These are phyloP conservation scores for Hyphopichia khmerensis DNA, from an alignment of 1,139 yeast species.

Conservation along the genomic window DNA sequence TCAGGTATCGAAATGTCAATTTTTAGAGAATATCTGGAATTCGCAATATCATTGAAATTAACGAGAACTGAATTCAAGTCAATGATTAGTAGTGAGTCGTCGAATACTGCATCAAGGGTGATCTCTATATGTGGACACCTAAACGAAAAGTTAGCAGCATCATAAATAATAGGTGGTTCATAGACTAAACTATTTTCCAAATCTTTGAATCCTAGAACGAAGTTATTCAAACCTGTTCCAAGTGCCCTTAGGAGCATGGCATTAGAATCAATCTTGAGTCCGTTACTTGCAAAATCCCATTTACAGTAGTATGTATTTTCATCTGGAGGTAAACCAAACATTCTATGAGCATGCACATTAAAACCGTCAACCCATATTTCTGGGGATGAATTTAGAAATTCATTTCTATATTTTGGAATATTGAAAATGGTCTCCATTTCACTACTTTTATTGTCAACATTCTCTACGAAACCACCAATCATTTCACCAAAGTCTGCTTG, in stretches of 20 bases:
- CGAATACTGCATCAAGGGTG: slow-evolving; percentile 18
- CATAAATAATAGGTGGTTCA: slow-evolving; percentile 58
- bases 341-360: slow-evolving; percentile 77
- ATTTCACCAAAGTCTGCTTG: slow-evolving; percentile 58
- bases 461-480: slow-evolving; percentile 29
- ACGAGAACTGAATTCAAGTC: slow-evolving; percentile 41
- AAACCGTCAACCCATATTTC: slow-evolving; percentile 64
- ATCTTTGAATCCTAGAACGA: slow-evolving; percentile 67
- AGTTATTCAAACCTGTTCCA: slow-evolving; percentile 39
- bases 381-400: slow-evolving; percentile 13
- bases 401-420: slow-evolving; percentile 22
- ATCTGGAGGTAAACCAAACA: slow-evolving; percentile 88
- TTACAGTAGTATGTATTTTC: slow-evolving; percentile 87
- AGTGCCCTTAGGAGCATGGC: slow-evolving; percentile 50
- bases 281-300: slow-evolving; percentile 80
- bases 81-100: slow-evolving; percentile 17
- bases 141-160: slow-evolving; percentile 62
- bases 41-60: slow-evolving; percentile 67
- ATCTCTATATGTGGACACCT: slow-evolving; percentile 38
- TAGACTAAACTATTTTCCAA: slow-evolving; percentile 69
- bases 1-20: slow-evolving; percentile 51
- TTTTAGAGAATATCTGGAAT: slow-evolving; percentile 59
- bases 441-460: slow-evolving; percentile 13
- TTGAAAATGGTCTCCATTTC: slow-evolving; percentile 22
- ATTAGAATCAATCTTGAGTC: slow-evolving; percentile 52